phyloP scores from a whole-genome alignment of 2,329 filamentous ascomycete genomes.

The Mariannaea elegans region DNA sequence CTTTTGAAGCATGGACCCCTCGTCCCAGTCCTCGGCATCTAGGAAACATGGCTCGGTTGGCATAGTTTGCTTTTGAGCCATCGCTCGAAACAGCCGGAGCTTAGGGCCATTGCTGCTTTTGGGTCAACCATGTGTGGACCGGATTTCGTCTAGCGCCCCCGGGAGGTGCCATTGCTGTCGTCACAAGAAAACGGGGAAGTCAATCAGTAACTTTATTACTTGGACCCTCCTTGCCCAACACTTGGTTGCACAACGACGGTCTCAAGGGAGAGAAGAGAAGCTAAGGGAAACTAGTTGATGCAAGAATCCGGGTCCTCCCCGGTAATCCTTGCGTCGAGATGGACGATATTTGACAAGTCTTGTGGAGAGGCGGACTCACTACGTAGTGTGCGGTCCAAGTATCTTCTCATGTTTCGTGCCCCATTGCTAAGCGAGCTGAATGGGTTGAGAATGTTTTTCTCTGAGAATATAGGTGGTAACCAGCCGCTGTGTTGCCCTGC shows the following conservation, averaged over 20 bases:
- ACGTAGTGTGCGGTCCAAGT: background rate
- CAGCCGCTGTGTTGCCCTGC: background rate
- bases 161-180: background rate
- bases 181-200: background rate
- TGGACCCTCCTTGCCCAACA: too few species aligned
- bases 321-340: background rate
- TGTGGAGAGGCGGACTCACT: too few species aligned
- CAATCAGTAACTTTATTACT: too few species aligned
- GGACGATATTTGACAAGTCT: background rate
- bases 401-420: background rate
- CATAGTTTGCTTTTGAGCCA: conserved; percentile 11
- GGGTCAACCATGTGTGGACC: conserved; percentile 10
- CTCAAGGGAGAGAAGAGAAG: background rate
- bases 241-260: background rate
- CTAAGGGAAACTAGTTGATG: background rate
- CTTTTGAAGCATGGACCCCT: background rate
- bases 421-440: too few species aligned
- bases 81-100: conserved; percentile 33
- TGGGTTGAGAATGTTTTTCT: background rate
- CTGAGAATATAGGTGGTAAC: background rate
- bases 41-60: conserved; percentile 11
- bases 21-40: conserved; percentile 18
- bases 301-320: background rate
- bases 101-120: conserved; percentile 24
- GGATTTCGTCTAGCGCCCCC: background rate